Percentiles rank a stretch among this genome's conserved stretches.
phyloP scores from a whole-genome alignment of 495 filamentous ascomycete species.

The Penicillium alfredii region DNA sequence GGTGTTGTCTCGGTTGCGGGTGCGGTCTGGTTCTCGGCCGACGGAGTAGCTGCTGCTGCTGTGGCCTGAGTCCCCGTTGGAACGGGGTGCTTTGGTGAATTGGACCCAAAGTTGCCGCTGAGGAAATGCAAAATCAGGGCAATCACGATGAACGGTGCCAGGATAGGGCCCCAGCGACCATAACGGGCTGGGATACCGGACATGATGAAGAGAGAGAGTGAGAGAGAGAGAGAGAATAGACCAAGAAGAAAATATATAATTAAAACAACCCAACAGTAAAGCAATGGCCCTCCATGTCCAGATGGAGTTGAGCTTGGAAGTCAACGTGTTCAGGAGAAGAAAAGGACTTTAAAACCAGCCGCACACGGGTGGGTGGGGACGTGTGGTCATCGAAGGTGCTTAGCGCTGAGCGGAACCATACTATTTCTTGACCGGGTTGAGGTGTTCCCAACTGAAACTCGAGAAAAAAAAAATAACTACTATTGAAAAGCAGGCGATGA shows the following conservation, averaged over 20 bases:
- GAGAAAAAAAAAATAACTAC: too few relatives aligned
- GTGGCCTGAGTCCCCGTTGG: not conserved
- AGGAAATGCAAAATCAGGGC: slow-evolving; percentile 16
- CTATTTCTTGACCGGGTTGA: too few relatives aligned
- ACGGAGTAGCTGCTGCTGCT: too few relatives aligned
- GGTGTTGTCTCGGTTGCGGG: slow-evolving; percentile 1
- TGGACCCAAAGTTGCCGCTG: slow-evolving; percentile 6
- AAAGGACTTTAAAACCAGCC: too few relatives aligned
- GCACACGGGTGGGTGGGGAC: too few relatives aligned
- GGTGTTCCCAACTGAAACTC: too few relatives aligned
- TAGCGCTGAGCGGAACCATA: too few relatives aligned
- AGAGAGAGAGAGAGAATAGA: not conserved
- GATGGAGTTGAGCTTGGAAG: too few relatives aligned
- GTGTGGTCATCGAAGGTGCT: too few relatives aligned
- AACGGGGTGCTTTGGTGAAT: too few relatives aligned
- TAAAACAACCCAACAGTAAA: not conserved
- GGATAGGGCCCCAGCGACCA: slow-evolving; percentile 20
- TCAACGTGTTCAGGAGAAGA: too few relatives aligned
- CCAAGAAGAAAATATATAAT: slow-evolving; percentile 1
- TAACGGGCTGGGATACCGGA: slow-evolving; percentile 19
- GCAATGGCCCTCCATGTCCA: slow-evolving; percentile 12
- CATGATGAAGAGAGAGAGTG: slow-evolving; percentile 10
- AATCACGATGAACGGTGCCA: slow-evolving; percentile 11
- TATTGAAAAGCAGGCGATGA: too few relatives aligned
- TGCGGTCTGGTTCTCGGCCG: not conserved